These are phyloP conservation scores for Salix viminalis DNA, from an alignment of 345 rosid species.

Conservation along the genomic window DNA sequence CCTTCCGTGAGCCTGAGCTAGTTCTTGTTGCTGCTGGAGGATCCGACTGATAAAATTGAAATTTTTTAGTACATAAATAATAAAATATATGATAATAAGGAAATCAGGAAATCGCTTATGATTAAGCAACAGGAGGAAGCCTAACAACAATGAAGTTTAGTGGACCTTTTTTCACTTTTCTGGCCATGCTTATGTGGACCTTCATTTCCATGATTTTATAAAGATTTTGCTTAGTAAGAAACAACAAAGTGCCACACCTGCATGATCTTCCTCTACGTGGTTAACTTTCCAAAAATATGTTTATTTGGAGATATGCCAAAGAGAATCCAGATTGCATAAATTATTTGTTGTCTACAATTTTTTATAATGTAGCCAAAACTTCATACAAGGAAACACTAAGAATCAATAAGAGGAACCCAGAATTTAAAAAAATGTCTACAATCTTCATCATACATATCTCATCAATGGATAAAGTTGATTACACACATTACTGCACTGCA, in stretches of 20 bases:
- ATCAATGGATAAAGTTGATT: background rate
- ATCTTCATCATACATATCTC: background rate
- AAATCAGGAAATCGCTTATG: conserved; percentile 1
- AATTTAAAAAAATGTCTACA: background rate
- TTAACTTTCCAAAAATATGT: background rate
- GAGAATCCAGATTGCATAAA: background rate
- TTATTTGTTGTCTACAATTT: too few species aligned
- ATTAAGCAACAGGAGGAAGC: conserved; percentile 3
- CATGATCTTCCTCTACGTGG: background rate
- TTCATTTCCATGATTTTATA: background rate
- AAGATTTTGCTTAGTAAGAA: background rate
- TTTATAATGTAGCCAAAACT: background rate
- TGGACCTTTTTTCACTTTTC: background rate
- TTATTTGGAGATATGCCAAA: background rate
- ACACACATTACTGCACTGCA: background rate
- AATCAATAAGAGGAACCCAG: background rate
- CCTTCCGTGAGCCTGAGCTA: conserved; percentile 88
- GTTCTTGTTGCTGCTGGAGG: conserved; percentile 67
- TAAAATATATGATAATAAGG: conserved; percentile 1
- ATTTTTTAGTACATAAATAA: conserved; percentile 6
- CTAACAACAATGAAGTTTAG: background rate
- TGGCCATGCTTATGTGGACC: background rate
- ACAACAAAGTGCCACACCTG: background rate
- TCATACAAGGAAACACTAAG: background rate
- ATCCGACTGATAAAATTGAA: conserved; percentile 47